Percentiles rank a stretch among this genome's conserved stretches.
Evolutionary conservation across 345 rosid species (phyloP).

Genomic region (Excoecaria agallocha): DNA sequence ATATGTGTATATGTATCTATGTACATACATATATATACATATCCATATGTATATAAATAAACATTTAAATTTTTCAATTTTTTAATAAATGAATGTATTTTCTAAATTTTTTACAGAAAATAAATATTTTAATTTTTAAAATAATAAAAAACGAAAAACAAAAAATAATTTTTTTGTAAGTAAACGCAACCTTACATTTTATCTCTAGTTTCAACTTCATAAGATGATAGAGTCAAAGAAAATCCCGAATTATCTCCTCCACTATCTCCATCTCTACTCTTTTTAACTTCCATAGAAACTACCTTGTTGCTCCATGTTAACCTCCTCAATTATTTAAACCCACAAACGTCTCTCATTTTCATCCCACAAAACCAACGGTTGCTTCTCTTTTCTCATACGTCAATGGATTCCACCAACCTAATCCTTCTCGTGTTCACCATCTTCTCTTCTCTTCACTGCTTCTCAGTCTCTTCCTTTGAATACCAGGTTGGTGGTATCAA

Average conservation of each 20-base stretch:
- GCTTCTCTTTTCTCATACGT: neutral
- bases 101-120: too few relatives aligned
- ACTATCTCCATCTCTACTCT: constrained; percentile 19
- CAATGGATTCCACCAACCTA: neutral
- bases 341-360: neutral
- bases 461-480: constrained; percentile 40
- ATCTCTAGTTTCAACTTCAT: too few relatives aligned
- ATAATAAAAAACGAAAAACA: too few relatives aligned
- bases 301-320: neutral
- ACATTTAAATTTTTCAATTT: too few relatives aligned
- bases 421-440: constrained; percentile 19
- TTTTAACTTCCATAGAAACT: constrained; percentile 9
- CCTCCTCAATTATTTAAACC: neutral
- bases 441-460: constrained; percentile 22
- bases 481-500: constrained; percentile 58
- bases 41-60: too few relatives aligned
- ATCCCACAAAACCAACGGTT: neutral
- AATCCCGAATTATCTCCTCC: constrained; percentile 11
- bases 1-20: too few relatives aligned
- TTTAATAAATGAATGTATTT: too few relatives aligned
- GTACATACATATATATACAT: too few relatives aligned
- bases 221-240: constrained; percentile 18
- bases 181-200: too few relatives aligned
- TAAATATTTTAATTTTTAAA: too few relatives aligned
- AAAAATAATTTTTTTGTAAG: too few relatives aligned